Percentiles rank a stretch among this genome's conserved stretches.
Conservation (phyloP, 2,329 filamentous ascomycete species). For the Chrysoporthe deuterocubensis region DNA sequence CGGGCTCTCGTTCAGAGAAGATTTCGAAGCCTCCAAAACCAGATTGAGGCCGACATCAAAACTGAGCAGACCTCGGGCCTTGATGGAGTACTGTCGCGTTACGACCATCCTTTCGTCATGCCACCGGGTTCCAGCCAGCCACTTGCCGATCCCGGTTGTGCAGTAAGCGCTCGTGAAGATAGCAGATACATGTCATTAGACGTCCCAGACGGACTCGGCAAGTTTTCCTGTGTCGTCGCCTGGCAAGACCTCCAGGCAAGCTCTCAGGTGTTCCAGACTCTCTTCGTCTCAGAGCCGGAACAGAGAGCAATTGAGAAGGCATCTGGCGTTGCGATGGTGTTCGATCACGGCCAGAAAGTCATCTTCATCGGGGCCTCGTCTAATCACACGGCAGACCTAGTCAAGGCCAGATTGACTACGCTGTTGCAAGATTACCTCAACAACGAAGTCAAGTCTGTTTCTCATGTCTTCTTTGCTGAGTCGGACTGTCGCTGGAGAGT, state of each 20-base stretch:
- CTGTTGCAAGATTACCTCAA: constrained; percentile 4
- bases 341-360: constrained; percentile 12
- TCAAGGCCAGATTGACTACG: constrained; percentile 12
- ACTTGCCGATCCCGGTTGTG: neutral
- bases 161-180: neutral
- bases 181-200: neutral
- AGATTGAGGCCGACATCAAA: constrained; percentile 43
- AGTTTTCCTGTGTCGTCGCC: neutral
- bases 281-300: constrained; percentile 9
- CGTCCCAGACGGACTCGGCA: neutral
- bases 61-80: neutral
- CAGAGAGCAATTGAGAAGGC: neutral
- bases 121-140: neutral
- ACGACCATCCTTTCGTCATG: neutral
- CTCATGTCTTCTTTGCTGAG: constrained; percentile 18
- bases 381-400: neutral
- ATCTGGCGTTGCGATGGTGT: constrained; percentile 1
- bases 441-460: neutral
- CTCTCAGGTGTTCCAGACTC: neutral
- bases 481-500: constrained; percentile 21
- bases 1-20: constrained; percentile 12
- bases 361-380: constrained; percentile 19
- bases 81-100: neutral
- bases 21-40: constrained; percentile 8
- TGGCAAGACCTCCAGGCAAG: constrained; percentile 15